Evolutionary conservation across 2,329 filamentous ascomycete genomes (phyloP), one percentile per base, ranked within the genome.

Genomic region (Corniculantispora saksenae): DNA sequence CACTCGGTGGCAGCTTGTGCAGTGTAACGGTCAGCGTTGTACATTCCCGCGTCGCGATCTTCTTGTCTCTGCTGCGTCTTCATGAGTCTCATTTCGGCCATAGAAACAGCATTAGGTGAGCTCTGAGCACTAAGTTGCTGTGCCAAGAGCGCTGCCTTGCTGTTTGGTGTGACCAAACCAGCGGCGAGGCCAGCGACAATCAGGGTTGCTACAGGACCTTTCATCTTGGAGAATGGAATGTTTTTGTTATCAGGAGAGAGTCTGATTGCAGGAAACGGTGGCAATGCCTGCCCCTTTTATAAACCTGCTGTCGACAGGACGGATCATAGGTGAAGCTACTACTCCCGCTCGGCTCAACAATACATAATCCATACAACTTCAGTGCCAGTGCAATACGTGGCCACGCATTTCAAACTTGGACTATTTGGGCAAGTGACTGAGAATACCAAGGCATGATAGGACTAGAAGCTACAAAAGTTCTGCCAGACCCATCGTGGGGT

Each of bases 1-100:
- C 76, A 78, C 15, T 64, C 40, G 13, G 64, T 50, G 19, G 63
- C 56, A 7, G 15, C 35, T 47, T 66, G 64, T 2, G 56, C 54
- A 17, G 63, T 47, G 35, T 70, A 70, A 13, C 66, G 63, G n/a
- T 66, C 59, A 17, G 58, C 12, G 29, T 66, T 66, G 38, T 61
- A 70, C 10, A 60, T 32, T 23, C 67, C 67, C 15, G n/a, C 38
- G 1, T 19, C 54, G 13, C 47, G 32, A 23, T 64, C 47, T 10
- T 17, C 19, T 8, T 59, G 35, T 10, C 45, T 23, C 32, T 64
- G 45, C 17, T 50, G 15, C 7, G 29, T 32, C 54, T 64, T 64
- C 4, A 40, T 13, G 19, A 21, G 7, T 45, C 50, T 48, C 29
- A 64, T 0, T 1, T 23, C 13, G 19, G 54, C 32, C 62, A 64